Evolutionary conservation across 768 basidiomycete species (phyloP).

Genomic region (Amanita thiersii): DNA sequence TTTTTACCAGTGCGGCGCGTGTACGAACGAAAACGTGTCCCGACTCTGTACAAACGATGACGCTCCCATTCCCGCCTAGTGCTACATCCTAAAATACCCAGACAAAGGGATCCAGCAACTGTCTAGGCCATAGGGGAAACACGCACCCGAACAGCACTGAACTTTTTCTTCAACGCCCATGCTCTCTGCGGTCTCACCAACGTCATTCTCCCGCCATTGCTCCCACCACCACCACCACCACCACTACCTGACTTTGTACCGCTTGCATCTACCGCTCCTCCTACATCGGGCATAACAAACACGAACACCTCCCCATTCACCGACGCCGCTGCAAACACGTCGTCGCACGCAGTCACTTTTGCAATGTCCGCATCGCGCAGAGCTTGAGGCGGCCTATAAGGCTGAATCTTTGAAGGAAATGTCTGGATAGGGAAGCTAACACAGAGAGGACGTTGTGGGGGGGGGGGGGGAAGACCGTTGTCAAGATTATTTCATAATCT

Average conservation of each 20-base stretch:
- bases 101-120: not conserved
- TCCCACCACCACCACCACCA: slow-evolving; percentile 20
- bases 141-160: slow-evolving; percentile 71
- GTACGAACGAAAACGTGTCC: slow-evolving; percentile 89
- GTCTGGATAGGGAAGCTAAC: slow-evolving; percentile 74
- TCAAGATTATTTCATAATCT: too few relatives aligned
- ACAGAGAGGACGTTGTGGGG: slow-evolving; percentile 3
- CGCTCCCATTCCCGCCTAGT: slow-evolving; percentile 76
- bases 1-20: slow-evolving; percentile 33
- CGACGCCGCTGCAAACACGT: slow-evolving; percentile 75
- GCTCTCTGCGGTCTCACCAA: slow-evolving; percentile 74
- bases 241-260: slow-evolving; percentile 23
- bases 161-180: slow-evolving; percentile 84
- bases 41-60: slow-evolving; percentile 90
- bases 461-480: too few relatives aligned
- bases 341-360: slow-evolving; percentile 76
- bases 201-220: slow-evolving; percentile 21
- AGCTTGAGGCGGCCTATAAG: slow-evolving; percentile 79
- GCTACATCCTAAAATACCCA: slow-evolving; percentile 62
- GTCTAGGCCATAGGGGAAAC: slow-evolving; percentile 1
- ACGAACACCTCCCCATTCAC: slow-evolving; percentile 89
- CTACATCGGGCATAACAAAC: slow-evolving; percentile 40
- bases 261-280: slow-evolving; percentile 9
- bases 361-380: slow-evolving; percentile 60
- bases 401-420: slow-evolving; percentile 68